Evolutionary conservation across 1,139 yeast species (phyloP).

Genomic region (Candida glucosophila): DNA sequence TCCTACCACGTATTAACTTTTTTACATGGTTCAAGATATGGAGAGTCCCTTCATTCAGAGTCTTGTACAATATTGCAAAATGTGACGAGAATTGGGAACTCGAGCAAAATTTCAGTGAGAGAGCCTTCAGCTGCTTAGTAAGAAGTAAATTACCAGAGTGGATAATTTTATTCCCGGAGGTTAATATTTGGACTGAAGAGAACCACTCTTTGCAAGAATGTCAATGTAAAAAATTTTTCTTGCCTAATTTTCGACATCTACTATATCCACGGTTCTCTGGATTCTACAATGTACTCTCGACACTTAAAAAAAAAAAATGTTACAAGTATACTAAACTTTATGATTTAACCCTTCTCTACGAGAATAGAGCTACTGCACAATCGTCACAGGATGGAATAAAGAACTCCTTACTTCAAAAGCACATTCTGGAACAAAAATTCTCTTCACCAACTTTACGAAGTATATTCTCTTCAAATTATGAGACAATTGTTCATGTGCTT

Average conservation of each 20-base stretch:
- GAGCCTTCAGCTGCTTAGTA: conserved; percentile 17
- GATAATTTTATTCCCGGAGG: conserved; percentile 66
- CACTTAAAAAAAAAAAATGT: conserved; percentile 25
- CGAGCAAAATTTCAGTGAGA: conserved; percentile 19
- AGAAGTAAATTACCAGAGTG: conserved; percentile 34
- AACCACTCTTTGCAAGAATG: conserved; percentile 39
- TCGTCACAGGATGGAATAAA: background rate
- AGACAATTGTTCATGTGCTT: conserved; percentile 39
- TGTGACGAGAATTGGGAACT: conserved; percentile 63
- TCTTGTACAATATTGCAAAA: conserved; percentile 33
- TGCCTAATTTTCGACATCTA: conserved; percentile 44
- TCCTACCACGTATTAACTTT: conserved; percentile 23
- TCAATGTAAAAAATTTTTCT: conserved; percentile 41
- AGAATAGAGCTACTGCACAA: conserved; percentile 6
- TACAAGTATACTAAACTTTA: conserved; percentile 33
- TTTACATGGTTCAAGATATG: conserved; percentile 58
- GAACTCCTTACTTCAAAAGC: background rate
- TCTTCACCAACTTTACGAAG: conserved; percentile 47
- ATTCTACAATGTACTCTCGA: conserved; percentile 38
- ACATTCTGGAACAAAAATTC: no score
- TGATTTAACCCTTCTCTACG: conserved; percentile 46
- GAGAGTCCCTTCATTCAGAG: conserved; percentile 41
- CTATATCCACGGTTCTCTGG: conserved; percentile 63
- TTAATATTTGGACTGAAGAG: conserved; percentile 49
- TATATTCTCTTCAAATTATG: conserved; percentile 36